Percentiles rank a stretch among this genome's conserved stretches.
Evolutionary conservation across 106 monocot species (phyloP).

Genomic region (Allium sativum): DNA sequence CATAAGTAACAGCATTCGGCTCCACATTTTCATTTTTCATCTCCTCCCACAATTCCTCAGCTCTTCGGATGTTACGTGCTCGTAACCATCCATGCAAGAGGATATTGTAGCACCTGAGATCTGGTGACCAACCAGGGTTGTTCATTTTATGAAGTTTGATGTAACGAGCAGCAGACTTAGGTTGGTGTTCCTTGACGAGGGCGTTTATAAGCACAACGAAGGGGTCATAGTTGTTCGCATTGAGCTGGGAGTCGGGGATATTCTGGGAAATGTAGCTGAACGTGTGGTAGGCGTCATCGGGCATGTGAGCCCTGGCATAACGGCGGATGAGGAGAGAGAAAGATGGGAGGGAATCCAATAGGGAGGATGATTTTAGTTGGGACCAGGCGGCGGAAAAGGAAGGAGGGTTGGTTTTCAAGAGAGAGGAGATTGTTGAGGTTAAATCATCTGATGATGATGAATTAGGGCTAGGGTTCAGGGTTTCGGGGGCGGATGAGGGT

Average conservation of each 20-base stretch:
- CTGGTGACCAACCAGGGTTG: slow-evolving; percentile 22
- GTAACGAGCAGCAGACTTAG: slow-evolving; percentile 28
- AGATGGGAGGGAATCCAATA: slow-evolving; percentile 20
- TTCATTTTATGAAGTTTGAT: background rate
- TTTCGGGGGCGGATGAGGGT: slow-evolving; percentile 18
- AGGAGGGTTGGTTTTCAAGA: slow-evolving; percentile 11
- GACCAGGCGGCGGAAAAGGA: slow-evolving; percentile 46
- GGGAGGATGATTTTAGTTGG: slow-evolving; percentile 26
- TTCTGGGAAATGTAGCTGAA: slow-evolving; percentile 9
- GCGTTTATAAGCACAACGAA: slow-evolving; percentile 47
- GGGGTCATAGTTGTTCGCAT: slow-evolving; percentile 6
- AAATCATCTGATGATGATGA: no score
- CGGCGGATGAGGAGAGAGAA: slow-evolving; percentile 50
- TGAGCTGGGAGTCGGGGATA: slow-evolving; percentile 2
- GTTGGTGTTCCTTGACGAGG: slow-evolving; percentile 68
- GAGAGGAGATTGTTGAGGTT: slow-evolving; percentile 3
- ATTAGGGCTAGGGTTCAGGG: background rate
- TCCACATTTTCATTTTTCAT: slow-evolving; percentile 28
- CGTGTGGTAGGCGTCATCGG: slow-evolving; percentile 43
- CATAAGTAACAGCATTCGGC: slow-evolving; percentile 66
- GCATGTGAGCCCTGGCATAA: slow-evolving; percentile 40
- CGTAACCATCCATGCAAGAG: slow-evolving; percentile 70
- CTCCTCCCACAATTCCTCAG: slow-evolving; percentile 38
- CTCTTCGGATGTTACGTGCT: slow-evolving; percentile 21
- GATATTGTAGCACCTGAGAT: slow-evolving; percentile 39